phyloP scores from a whole-genome alignment of 163 green algal genomes.

The Scenedesmus sp. region DNA sequence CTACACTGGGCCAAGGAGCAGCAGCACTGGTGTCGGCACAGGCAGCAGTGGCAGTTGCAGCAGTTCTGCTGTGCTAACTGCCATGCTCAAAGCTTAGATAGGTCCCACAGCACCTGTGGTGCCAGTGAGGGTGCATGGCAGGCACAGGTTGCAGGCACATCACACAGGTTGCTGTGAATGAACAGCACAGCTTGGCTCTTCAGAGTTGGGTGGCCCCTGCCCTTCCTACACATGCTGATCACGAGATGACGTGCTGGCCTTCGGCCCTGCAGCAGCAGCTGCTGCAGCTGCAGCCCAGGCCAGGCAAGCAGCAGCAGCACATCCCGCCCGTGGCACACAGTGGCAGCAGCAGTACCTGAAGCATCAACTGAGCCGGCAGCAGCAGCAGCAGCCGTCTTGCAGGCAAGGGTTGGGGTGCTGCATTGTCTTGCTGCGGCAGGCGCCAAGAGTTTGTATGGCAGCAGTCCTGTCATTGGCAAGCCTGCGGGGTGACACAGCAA shows the following conservation, averaged over 20 bases:
- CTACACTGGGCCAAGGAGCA: not conserved
- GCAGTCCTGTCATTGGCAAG: too few species aligned
- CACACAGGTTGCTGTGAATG: slow-evolving; percentile 76
- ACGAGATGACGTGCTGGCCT: slow-evolving; percentile 43
- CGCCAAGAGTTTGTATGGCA: too few species aligned
- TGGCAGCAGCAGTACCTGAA: too few species aligned
- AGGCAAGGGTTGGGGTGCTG: too few species aligned
- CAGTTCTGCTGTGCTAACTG: slow-evolving; percentile 7
- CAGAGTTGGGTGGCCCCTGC: slow-evolving; percentile 70
- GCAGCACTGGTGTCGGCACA: not conserved
- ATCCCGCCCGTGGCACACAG: too few species aligned
- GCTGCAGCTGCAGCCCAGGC: slow-evolving; percentile 4
- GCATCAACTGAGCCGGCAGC: too few species aligned
- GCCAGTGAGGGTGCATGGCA: slow-evolving; percentile 71
- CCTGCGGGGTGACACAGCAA: too few species aligned
- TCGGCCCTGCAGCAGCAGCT: not conserved
- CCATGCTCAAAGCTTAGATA: slow-evolving; percentile 30
- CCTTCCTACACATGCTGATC: slow-evolving; percentile 41
- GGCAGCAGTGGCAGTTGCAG: slow-evolving; percentile 8
- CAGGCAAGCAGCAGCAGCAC: slow-evolving; percentile 14
- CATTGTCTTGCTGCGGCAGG: too few species aligned
- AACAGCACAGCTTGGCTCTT: slow-evolving; percentile 92
- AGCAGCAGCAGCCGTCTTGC: too few species aligned
- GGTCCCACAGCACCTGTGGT: slow-evolving; percentile 41
- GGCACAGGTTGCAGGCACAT: slow-evolving; percentile 75